These are phyloP conservation scores for Epichloe typhina DNA, from an alignment of 2,329 filamentous ascomycete genomes.

Conservation along the genomic window DNA sequence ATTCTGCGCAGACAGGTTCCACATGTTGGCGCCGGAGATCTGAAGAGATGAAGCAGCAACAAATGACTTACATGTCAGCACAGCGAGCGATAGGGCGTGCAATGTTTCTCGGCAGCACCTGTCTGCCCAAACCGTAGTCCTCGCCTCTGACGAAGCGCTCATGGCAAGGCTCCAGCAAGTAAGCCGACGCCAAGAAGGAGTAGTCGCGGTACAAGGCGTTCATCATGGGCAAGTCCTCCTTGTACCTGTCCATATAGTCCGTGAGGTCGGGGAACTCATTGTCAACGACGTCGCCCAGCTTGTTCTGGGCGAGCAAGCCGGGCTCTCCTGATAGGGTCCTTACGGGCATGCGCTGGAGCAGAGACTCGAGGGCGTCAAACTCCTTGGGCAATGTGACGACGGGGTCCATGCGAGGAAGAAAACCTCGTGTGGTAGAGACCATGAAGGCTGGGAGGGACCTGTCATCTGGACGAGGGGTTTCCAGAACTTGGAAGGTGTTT, in stretches of 20 bases:
- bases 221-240: slow-evolving; percentile 61
- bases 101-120: slow-evolving; percentile 59
- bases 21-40: not conserved
- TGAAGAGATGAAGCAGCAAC: not conserved
- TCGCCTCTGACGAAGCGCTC: slow-evolving; percentile 57
- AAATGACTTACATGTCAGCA: slow-evolving; percentile 62
- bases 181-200: slow-evolving; percentile 78
- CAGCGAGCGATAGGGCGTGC: slow-evolving; percentile 73
- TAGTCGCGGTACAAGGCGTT: slow-evolving; percentile 88
- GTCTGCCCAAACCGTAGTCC: slow-evolving; percentile 64
- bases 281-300: slow-evolving; percentile 62
- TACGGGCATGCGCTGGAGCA: slow-evolving; percentile 69
- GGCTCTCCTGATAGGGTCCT: slow-evolving; percentile 58
- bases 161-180: slow-evolving; percentile 85
- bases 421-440: slow-evolving; percentile 63
- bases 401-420: slow-evolving; percentile 55
- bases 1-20: not conserved
- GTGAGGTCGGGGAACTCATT: slow-evolving; percentile 68
- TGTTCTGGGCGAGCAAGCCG: slow-evolving; percentile 62
- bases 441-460: slow-evolving; percentile 59
- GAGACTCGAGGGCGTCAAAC: slow-evolving; percentile 58
- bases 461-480: slow-evolving; percentile 49
- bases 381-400: slow-evolving; percentile 52
- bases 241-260: slow-evolving; percentile 56
- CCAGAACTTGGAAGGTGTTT: slow-evolving; percentile 44